These are phyloP conservation scores for Arthrobotrys conoides DNA, from an alignment of 2,329 filamentous ascomycete genomes.

Conservation along the genomic window DNA sequence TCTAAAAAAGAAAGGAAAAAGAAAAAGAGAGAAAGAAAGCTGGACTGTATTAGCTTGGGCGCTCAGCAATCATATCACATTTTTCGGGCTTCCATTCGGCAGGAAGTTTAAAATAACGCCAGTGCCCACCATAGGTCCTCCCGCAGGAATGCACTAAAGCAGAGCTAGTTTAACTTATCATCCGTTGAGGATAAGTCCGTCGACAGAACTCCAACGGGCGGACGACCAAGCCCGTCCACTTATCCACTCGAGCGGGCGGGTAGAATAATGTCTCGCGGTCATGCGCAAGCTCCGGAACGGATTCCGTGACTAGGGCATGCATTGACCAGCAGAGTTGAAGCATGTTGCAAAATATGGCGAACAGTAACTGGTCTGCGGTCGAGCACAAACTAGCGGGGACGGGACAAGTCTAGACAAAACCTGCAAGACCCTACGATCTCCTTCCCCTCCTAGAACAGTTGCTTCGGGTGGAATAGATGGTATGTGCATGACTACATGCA, in stretches of 20 bases:
- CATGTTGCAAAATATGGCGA: constrained; percentile 36
- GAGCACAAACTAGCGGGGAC: constrained; percentile 19
- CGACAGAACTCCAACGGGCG: constrained; percentile 1
- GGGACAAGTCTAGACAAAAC: constrained; percentile 25
- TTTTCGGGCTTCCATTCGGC: constrained; percentile 1
- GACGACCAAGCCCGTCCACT: constrained; percentile 5
- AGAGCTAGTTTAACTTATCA: constrained; percentile 10
- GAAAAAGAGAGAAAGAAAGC: too few species aligned
- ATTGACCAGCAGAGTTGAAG: constrained; percentile 21
- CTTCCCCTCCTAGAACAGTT: constrained; percentile 34
- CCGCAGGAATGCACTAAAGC: constrained; percentile 39
- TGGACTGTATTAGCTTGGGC: neutral
- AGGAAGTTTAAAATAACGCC: constrained; percentile 35
- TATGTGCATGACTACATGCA: constrained; percentile 16
- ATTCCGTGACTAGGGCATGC: constrained; percentile 50
- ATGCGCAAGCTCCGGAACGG: constrained; percentile 35
- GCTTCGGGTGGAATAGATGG: constrained; percentile 3
- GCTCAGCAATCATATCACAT: constrained; percentile 33
- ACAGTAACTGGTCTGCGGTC: constrained; percentile 18
- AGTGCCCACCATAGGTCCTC: constrained; percentile 6
- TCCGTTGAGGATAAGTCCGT: constrained; percentile 15
- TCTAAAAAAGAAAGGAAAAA: too few species aligned
- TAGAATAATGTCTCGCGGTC: constrained; percentile 26
- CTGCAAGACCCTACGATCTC: constrained; percentile 19
- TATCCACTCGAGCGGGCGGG: constrained; percentile 19